Conservation (phyloP, 768 basidiomycete species). For the Lactarius evosmus region DNA sequence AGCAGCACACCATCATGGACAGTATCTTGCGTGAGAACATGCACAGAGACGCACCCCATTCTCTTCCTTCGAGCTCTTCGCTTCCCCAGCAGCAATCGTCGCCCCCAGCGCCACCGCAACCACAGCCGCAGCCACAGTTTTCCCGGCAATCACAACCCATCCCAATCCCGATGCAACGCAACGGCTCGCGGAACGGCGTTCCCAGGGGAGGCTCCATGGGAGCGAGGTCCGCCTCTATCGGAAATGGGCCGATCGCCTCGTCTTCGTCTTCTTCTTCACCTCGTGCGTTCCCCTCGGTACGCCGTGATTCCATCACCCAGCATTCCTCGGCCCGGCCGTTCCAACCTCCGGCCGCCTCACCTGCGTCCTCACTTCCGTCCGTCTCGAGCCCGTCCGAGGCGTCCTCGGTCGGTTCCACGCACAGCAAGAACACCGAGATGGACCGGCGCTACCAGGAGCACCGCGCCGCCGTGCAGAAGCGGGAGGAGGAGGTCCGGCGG, state of each 20-base stretch:
- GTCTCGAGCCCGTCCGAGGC: slow-evolving; percentile 11
- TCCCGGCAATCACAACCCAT: slow-evolving; percentile 19
- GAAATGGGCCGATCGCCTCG: background rate
- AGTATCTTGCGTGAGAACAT: slow-evolving; percentile 16
- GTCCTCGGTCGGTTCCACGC: background rate
- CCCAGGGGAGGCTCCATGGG: slow-evolving; percentile 1
- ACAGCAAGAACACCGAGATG: background rate
- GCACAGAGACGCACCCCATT: background rate
- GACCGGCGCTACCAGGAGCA: slow-evolving; percentile 17
- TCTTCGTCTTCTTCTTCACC: slow-evolving; percentile 8
- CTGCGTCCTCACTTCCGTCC: slow-evolving; percentile 14
- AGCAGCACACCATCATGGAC: slow-evolving; percentile 22
- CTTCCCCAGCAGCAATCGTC: background rate
- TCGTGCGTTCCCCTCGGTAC: slow-evolving; percentile 12
- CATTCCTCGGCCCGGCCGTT: slow-evolving; percentile 3
- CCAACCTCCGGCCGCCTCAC: slow-evolving; percentile 6
- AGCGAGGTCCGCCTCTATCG: slow-evolving; percentile 7
- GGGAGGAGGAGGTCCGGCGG: slow-evolving; percentile 17
- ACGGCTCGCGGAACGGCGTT: slow-evolving; percentile 10
- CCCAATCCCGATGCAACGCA: slow-evolving; percentile 20
- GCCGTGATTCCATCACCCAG: slow-evolving; percentile 16
- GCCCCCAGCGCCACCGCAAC: background rate
- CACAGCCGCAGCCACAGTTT: background rate
- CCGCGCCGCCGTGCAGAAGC: slow-evolving; percentile 3
- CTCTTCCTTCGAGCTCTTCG: background rate